Evolutionary conservation across 352 stramenopile species (phyloP).

Genomic region (Globisporangium alternatum): DNA sequence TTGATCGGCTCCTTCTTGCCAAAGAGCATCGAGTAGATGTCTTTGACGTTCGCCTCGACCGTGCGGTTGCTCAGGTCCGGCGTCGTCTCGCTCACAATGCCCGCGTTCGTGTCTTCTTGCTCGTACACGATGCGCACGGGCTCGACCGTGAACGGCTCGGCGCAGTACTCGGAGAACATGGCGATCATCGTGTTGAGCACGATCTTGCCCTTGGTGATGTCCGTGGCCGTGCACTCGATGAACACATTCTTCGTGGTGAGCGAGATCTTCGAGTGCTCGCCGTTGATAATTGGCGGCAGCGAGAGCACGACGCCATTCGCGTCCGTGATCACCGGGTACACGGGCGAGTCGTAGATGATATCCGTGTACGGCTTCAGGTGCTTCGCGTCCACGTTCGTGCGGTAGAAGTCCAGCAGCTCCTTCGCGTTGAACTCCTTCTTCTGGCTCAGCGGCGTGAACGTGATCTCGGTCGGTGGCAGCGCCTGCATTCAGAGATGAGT

Average conservation of each 20-base stretch:
- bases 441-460: slow-evolving; percentile 96
- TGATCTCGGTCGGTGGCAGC: slow-evolving; percentile 90
- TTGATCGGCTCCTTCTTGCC: slow-evolving; percentile 70
- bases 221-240: slow-evolving; percentile 99
- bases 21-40: slow-evolving; percentile 89
- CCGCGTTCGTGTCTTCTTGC: slow-evolving; percentile 63
- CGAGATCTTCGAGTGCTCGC: slow-evolving; percentile 96
- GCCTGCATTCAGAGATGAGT: slow-evolving; percentile 48
- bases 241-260: slow-evolving; percentile 98
- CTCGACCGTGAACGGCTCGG: slow-evolving; percentile 95
- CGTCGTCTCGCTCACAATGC: slow-evolving; percentile 72
- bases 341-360: slow-evolving; percentile 98
- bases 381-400: slow-evolving; percentile 93
- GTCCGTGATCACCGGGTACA: slow-evolving; percentile 98
- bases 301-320: slow-evolving; percentile 95
- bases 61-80: slow-evolving; percentile 92
- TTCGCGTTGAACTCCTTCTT: slow-evolving; percentile 91
- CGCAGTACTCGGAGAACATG: slow-evolving; percentile 99
- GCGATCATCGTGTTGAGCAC: slow-evolving; percentile 99
- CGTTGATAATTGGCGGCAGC: slow-evolving; percentile 99
- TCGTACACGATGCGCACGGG: slow-evolving; percentile 97
- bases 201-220: slow-evolving; percentile 99
- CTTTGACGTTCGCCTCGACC: slow-evolving; percentile 80
- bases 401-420: slow-evolving; percentile 95
- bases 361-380: slow-evolving; percentile 99